Evolutionary conservation across 129 eudicot genomes (phyloP).

Genomic region (Silybum marianum): DNA sequence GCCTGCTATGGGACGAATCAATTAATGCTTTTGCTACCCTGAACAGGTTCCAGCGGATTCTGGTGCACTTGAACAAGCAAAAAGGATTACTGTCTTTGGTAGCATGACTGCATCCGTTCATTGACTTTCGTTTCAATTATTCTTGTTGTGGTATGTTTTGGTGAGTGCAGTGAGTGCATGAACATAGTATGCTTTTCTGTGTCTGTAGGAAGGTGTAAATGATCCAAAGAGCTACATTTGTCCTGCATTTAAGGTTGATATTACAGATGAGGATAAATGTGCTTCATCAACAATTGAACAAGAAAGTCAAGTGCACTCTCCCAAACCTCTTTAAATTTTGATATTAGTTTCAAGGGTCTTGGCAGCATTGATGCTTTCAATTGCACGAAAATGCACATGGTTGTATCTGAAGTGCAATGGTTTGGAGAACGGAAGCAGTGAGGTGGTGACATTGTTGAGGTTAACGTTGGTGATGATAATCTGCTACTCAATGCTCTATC

Average conservation of each 20-base stretch:
- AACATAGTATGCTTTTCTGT: constrained; percentile 75
- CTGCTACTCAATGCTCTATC: constrained; percentile 48
- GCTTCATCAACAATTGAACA: constrained; percentile 36
- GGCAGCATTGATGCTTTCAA: constrained; percentile 63
- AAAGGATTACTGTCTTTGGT: too few relatives aligned
- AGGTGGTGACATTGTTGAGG: constrained; percentile 43
- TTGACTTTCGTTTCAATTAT: background rate
- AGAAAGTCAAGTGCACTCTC: constrained; percentile 50
- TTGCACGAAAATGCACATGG: constrained; percentile 63
- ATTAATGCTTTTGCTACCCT: too few relatives aligned
- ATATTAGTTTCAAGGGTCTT: constrained; percentile 48
- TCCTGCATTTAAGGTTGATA: constrained; percentile 68
- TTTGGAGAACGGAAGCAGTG: constrained; percentile 67
- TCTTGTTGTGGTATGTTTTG: too few relatives aligned
- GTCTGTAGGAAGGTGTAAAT: constrained; percentile 81
- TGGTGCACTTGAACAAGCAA: too few relatives aligned
- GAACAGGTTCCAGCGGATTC: constrained; percentile 7
- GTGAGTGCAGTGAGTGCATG: constrained; percentile 59
- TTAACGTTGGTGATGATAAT: constrained; percentile 40
- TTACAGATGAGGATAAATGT: constrained; percentile 34
- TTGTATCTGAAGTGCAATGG: constrained; percentile 56
- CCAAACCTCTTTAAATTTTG: background rate
- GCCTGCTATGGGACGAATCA: too few relatives aligned
- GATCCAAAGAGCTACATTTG: constrained; percentile 72
- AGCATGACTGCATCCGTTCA: constrained; percentile 10